These are phyloP conservation scores for Endocladia muricata DNA, from an alignment of 31 red algal species.

Conservation along the genomic window DNA sequence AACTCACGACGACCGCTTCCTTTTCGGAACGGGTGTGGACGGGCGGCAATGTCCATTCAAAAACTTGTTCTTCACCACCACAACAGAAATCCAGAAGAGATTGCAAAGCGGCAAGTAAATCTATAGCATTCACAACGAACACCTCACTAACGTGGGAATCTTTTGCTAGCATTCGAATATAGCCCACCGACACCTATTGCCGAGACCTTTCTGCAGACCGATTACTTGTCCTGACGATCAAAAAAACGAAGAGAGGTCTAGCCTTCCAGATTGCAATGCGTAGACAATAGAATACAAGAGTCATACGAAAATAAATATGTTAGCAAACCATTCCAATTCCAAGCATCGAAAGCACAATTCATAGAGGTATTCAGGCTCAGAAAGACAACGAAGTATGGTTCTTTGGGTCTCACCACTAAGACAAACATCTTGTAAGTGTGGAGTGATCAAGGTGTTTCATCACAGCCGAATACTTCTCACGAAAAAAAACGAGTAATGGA, in stretches of 20 bases:
- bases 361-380: constrained; percentile 14
- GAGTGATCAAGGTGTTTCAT: constrained; percentile 43
- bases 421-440: constrained; percentile 22
- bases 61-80: constrained; percentile 13
- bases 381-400: constrained; percentile 63
- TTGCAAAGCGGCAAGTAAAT: neutral
- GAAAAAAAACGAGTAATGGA: no score
- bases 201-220: neutral
- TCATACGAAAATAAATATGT: neutral
- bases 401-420: constrained; percentile 41
- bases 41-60: constrained; percentile 32
- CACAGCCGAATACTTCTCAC: no score
- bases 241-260: neutral
- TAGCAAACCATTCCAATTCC: neutral
- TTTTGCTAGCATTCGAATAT: neutral
- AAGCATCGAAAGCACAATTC: neutral
- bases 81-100: constrained; percentile 11
- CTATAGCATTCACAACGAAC: neutral
- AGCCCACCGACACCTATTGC: neutral
- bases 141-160: neutral
- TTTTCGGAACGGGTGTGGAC: constrained; percentile 17
- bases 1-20: neutral
- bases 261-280: neutral
- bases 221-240: neutral
- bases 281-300: neutral